These are phyloP conservation scores for Rhodomyrtus tomentosa DNA, from an alignment of 345 rosid genomes.

Conservation along the genomic window DNA sequence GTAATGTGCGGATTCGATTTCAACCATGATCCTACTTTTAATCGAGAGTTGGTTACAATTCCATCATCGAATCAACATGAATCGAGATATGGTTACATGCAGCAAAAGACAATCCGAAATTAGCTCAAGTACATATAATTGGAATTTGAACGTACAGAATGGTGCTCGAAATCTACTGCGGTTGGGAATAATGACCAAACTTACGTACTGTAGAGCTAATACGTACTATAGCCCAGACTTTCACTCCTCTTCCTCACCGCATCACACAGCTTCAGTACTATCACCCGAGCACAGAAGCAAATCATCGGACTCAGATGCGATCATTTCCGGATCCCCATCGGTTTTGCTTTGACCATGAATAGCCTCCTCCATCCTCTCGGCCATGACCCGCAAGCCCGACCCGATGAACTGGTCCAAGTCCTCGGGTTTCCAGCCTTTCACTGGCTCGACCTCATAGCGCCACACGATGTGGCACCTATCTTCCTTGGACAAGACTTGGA, in stretches of 20 bases:
- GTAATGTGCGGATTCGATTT: neutral
- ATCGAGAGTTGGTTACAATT: neutral
- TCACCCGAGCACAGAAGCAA: neutral
- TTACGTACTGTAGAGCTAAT: neutral
- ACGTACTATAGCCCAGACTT: neutral
- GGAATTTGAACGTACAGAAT: neutral
- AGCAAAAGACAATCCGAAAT: neutral
- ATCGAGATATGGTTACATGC: neutral
- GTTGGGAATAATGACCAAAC: neutral
- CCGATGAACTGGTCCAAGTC: slow-evolving; percentile 24
- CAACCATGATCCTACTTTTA: neutral
- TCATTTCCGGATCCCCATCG: neutral
- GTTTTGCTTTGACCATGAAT: neutral
- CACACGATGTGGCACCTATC: slow-evolving; percentile 26
- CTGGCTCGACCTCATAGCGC: slow-evolving; percentile 36
- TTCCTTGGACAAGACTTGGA: slow-evolving; percentile 6
- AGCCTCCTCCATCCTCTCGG: slow-evolving; percentile 27
- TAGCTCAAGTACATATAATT: neutral
- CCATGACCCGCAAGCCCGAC: slow-evolving; percentile 30
- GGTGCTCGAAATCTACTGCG: neutral
- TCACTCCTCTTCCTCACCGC: neutral
- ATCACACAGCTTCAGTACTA: neutral
- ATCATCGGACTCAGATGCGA: neutral
- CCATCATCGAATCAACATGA: neutral
- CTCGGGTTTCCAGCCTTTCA: slow-evolving; percentile 16